Percentiles rank a stretch among this genome's conserved stretches.
Conservation (phyloP, 2,329 filamentous ascomycete genomes). For the Pyrenophora tritici-repentis region DNA sequence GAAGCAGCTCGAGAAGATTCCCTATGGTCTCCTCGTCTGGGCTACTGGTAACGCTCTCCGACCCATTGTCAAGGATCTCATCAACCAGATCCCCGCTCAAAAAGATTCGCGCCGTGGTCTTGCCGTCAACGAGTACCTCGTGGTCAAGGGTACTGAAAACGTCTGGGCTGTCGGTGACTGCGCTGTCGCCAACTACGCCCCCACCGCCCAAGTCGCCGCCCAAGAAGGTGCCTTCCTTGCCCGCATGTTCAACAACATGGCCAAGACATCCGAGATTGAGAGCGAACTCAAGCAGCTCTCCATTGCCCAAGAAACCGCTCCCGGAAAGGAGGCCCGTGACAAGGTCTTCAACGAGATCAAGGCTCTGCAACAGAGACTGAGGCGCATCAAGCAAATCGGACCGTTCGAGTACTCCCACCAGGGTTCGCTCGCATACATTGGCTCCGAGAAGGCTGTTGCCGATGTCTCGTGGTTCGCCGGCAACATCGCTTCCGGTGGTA, state of each 20-base stretch:
- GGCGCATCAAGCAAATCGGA: conserved; percentile 90
- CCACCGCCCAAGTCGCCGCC: conserved; percentile 92
- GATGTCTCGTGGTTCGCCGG: conserved; percentile 98
- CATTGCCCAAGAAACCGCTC: conserved; percentile 64
- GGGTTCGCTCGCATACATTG: conserved; percentile 95
- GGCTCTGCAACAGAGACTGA: conserved; percentile 80
- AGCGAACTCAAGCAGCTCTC: conserved; percentile 72
- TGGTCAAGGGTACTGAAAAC: conserved; percentile 94
- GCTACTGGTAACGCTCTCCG: conserved; percentile 95
- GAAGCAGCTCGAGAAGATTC: conserved; percentile 80
- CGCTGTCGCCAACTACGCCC: conserved; percentile 94
- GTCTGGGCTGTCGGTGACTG: conserved; percentile 99
- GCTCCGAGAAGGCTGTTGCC: conserved; percentile 95
- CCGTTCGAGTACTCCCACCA: conserved; percentile 99
- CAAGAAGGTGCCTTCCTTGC: conserved; percentile 97
- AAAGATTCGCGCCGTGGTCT: conserved; percentile 93
- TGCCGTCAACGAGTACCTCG: conserved; percentile 97
- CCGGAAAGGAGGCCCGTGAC: conserved; percentile 66
- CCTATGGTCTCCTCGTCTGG: conserved; percentile 96
- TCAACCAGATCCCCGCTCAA: conserved; percentile 89
- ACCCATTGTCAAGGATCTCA: conserved; percentile 86
- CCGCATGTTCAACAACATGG: conserved; percentile 98
- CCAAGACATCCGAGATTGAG: conserved; percentile 87
- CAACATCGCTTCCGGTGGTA: conserved; percentile 91
- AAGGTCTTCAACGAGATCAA: conserved; percentile 76